Base-by-base conservation (phyloP, 179 eudicot genomes). In the Spergularia azorica region DNA sequence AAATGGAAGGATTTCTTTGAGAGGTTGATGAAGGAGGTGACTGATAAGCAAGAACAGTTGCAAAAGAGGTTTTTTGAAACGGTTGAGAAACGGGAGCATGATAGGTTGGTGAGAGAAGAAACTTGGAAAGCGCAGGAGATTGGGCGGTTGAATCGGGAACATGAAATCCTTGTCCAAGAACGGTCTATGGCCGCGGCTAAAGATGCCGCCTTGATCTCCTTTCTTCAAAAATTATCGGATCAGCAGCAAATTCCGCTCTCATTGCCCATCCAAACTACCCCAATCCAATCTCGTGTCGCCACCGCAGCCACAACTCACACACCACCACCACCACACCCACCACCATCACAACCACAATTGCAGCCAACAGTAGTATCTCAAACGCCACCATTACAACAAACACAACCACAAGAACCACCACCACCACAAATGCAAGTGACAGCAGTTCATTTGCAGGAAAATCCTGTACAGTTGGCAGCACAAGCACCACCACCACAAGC, bases 61-160 rank as follows among this genome's bases (percentile, higher is more conserved):
- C 90, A 87, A 62, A 68, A 80, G 70, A 72, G 79, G 66, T 86
- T 90, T 55, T 58, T 90, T 20, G 89, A 87, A 6, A 80, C 89
- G 1, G 82, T 88, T 6, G 92, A 88, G 78, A 84, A 79, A 72
- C 68, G 88, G 65, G 94, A 90, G 70, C 86, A 82, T 26, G 94
- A 90, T 2, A 73, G 94, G 48, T 74, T 81, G 76, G 83, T 73
- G 0, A 67, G 89, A 32, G 94, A 90, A 6, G 91, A 88, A 64
- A 88, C 88, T 10, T 90, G 94, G 94, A 87, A 85, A 75, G 70
- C 64, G 48, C 94, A 88, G 57, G 94, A 88, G 76, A 77, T 80
- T 67, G 84, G 81, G 0, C 77, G 89, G 38, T 36, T 87, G 77
- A 83, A 81, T 15, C 80, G 86, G 5, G 92, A 90, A 55, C 89